Evolutionary conservation across 306 rosid genomes (phyloP).

Genomic region (Dryas octopetala): DNA sequence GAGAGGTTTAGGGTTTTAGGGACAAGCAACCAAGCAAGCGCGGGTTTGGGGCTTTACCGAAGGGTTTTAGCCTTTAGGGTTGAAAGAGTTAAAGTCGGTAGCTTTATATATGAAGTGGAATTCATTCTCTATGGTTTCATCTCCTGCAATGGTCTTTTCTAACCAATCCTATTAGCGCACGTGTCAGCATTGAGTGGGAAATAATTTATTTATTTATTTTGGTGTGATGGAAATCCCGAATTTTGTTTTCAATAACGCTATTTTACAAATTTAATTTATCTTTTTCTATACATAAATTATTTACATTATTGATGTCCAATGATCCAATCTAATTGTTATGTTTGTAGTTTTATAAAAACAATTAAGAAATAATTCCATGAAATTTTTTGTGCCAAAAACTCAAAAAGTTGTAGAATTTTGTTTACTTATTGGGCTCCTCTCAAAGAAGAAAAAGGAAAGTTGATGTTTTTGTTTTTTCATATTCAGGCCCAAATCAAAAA

Average conservation of each 20-base stretch:
- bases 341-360: too few relatives aligned
- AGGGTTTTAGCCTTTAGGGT: not conserved
- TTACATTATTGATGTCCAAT: too few relatives aligned
- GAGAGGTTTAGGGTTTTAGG: slow-evolving; percentile 38
- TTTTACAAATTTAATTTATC: too few relatives aligned
- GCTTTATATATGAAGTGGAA: not conserved
- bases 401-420: too few relatives aligned
- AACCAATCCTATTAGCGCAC: not conserved
- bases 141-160: not conserved
- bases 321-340: too few relatives aligned
- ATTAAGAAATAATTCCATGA: too few relatives aligned
- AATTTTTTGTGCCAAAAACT: not conserved
- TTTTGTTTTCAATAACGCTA: too few relatives aligned
- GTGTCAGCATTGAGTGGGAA: too few relatives aligned
- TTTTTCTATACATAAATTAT: too few relatives aligned
- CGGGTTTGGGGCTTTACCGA: not conserved
- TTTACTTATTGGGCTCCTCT: not conserved
- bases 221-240: too few relatives aligned
- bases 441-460: not conserved
- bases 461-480: not conserved
- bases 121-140: not conserved
- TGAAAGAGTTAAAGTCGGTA: slow-evolving; percentile 1
- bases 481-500: not conserved
- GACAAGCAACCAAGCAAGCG: not conserved
- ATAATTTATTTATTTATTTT: too few relatives aligned